Evolutionary conservation across 768 basidiomycete species (phyloP), one percentile per base, ranked within the genome.

Genomic region (Pleurotus pulmonarius): DNA sequence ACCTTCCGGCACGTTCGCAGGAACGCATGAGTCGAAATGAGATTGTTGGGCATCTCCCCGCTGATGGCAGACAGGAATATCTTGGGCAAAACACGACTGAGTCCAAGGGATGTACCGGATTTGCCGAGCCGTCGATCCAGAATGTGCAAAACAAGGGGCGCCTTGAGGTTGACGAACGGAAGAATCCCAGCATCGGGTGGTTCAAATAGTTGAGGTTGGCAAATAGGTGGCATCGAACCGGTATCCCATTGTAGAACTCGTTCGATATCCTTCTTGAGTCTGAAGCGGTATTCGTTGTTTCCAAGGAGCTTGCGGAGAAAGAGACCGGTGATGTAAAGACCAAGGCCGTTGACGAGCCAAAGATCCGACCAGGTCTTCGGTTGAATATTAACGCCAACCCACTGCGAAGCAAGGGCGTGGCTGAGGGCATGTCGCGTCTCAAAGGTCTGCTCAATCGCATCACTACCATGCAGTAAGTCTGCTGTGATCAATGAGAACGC

Each of bases 281-380:
- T 81, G 70, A 93, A 98, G 4, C 97, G 83, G 65, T 96, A 98
- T 68, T 99, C 97, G 75, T 98, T 99, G 70, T 89, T 97, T 39
- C 97, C 97, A 56, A 98, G 78, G 12, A 94, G 75, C 70, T 89
- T 90, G 57, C 87, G 83, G 63, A 95, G 74, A 74, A 92, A 98
- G 41, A 94, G 79, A 8, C 89, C 88, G 4, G 91, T 89, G 66
- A 98, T 89, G 67, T 98, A 94, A 13, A 94, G 77, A 7, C 92
- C 88, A 46, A 99, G 75, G 1, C 95, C 97, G 64, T 96, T 94
- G 56, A 95, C 87, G n/a, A 99, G 83, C 97, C 97, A 99, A 22
- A 87, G 83, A 70, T 99, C 97, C 11, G 93, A 89, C 83, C 92
- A 92, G 25, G 86, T 82, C 74, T 93, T 94, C 52, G 89, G 94